phyloP scores from a whole-genome alignment of 108 stramenopile genomes.

The Cyclotella baltica region DNA sequence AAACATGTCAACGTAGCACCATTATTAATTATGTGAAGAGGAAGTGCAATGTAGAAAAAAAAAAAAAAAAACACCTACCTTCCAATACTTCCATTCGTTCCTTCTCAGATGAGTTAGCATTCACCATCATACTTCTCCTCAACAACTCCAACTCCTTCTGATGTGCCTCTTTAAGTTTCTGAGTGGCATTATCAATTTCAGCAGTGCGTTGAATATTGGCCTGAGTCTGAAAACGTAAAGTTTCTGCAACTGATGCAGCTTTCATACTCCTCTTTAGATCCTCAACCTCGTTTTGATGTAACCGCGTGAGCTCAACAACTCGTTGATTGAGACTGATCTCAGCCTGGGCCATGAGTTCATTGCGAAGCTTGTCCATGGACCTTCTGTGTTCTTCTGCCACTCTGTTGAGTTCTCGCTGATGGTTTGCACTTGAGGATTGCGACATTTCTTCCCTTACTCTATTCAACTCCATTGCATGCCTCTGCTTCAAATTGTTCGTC shows the following conservation, averaged over 20 bases:
- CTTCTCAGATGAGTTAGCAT: constrained; percentile 19
- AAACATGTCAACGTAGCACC: background rate
- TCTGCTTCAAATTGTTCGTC: constrained; percentile 8
- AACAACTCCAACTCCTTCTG: constrained; percentile 41
- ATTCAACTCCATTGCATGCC: constrained; percentile 13
- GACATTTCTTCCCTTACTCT: background rate
- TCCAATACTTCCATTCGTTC: constrained; percentile 16
- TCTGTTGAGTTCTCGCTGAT: constrained; percentile 3
- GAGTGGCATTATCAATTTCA: constrained; percentile 26
- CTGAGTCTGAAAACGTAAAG: constrained; percentile 28
- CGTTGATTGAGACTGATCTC: background rate
- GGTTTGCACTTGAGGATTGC: constrained; percentile 1
- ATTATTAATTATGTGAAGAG: background rate
- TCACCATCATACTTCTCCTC: constrained; percentile 29
- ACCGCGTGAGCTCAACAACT: constrained; percentile 13
- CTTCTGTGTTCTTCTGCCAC: constrained; percentile 20
- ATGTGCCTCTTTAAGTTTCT: constrained; percentile 39
- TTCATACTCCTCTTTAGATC: constrained; percentile 24
- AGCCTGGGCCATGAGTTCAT: constrained; percentile 24
- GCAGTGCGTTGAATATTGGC: constrained; percentile 31
- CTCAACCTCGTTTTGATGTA: constrained; percentile 31
- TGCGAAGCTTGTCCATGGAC: constrained; percentile 32
- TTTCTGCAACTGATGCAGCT: constrained; percentile 28
- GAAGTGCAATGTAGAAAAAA: background rate
- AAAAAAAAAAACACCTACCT: background rate